Base-by-base conservation (phyloP, 2,329 filamentous ascomycete genomes). In the Cryoendolithus antarcticus region DNA sequence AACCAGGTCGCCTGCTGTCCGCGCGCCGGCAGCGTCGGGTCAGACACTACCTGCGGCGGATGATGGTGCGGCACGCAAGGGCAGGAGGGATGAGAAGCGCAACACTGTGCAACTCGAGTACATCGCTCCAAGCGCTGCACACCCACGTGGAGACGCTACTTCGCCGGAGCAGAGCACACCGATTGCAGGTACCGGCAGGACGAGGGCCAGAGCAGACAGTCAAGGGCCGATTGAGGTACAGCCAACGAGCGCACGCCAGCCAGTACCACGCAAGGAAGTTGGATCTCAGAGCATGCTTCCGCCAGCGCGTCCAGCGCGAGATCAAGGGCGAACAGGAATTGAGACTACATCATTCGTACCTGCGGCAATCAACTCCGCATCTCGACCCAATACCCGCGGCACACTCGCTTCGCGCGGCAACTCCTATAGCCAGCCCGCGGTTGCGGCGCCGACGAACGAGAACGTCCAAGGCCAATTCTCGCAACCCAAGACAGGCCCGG, bases 21-120 rank as follows among this genome's bases (percentile, higher is more conserved):
- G 15, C 15, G 15, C 15, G 5, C 15, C 15, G 15, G 3, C 15
- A 19, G 10, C 30, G 10, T 32, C 19, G 10, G 34, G 37, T 28
- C 44, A 48, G 31, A 51, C 45, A 39, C 48, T 49, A 36, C 40
- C 38, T 24, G 39, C 42, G 3, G 42, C 46, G 21, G 50, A 53
- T 35, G 41, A 42, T 27, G 50, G 39, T 19, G 50, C 51, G 37
- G 38, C 48, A 29, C 47, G 49, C 34, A 51, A 21, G 37, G 30
- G 5, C 47, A 45, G 32, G 82, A 83, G 86, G 49, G 88, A 95
- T 57, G 82, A 82, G 53, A 96, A 96, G 64, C 79, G 91, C 41
- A 77, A 88, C 51, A 98, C 91, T 0, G 86, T 98, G 0, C 91
- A 98, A 63, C 84, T 98, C 44, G 91, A 98, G 66, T 98, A 98